phyloP scores from a whole-genome alignment of 305 asterid genomes.

The Galium porrigens region DNA sequence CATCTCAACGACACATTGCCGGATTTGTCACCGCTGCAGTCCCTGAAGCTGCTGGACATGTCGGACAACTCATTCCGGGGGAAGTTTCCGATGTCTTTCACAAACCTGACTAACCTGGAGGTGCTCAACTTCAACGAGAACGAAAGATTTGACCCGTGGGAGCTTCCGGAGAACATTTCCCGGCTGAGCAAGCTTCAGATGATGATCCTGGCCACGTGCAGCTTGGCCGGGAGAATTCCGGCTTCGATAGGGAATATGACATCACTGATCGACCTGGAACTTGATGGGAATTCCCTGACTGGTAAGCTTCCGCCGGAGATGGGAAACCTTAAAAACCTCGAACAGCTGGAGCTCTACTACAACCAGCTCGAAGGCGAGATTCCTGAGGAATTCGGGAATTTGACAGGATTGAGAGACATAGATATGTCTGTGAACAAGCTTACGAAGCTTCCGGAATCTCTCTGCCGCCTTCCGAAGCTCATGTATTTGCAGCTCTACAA shows the following conservation, averaged over 20 bases:
- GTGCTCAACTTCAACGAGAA: constrained; percentile 44
- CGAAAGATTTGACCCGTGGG: constrained; percentile 33
- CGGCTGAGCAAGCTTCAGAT: constrained; percentile 28
- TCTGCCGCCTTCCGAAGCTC: constrained; percentile 55
- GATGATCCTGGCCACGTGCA: constrained; percentile 48
- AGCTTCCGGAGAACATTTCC: constrained; percentile 36
- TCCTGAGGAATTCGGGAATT: constrained; percentile 61
- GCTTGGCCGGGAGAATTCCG: constrained; percentile 42
- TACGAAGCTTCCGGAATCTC: constrained; percentile 35
- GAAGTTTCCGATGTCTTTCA: constrained; percentile 56
- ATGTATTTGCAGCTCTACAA: constrained; percentile 54
- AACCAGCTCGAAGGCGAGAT: constrained; percentile 59
- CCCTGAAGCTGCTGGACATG: constrained; percentile 43
- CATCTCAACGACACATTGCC: constrained; percentile 45
- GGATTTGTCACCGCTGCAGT: constrained; percentile 45
- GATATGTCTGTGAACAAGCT: constrained; percentile 68
- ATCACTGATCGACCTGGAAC: constrained; percentile 60
- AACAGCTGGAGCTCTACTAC: constrained; percentile 69
- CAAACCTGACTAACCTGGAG: constrained; percentile 53
- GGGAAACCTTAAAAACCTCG: constrained; percentile 39
- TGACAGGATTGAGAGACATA: constrained; percentile 37
- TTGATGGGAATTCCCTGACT: constrained; percentile 44
- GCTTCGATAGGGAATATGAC: constrained; percentile 45
- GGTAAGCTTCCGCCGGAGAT: constrained; percentile 52
- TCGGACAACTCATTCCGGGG: constrained; percentile 51